Conservation (phyloP, 2,329 filamentous ascomycete genomes). For the Trichoderma hamatum region DNA sequence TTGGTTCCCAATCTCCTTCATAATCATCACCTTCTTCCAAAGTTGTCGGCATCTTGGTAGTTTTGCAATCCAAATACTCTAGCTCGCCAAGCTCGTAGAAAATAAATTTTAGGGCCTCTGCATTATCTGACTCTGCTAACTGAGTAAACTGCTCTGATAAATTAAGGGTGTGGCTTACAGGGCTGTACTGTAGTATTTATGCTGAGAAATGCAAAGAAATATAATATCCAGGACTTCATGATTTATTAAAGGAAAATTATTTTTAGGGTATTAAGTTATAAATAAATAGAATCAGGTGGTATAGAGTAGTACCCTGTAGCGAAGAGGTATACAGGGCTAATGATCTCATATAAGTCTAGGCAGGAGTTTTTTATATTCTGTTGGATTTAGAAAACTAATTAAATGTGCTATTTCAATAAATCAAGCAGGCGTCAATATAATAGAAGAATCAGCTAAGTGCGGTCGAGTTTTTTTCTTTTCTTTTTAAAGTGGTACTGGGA, state of each 20-base stretch:
- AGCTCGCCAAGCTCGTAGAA: conserved; percentile 20
- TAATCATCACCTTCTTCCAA: conserved; percentile 1
- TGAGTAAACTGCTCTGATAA: conserved; percentile 13
- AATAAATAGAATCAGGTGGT: conserved; percentile 2
- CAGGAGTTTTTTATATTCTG: background rate
- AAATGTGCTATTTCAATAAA: conserved; percentile 7
- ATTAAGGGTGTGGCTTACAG: background rate
- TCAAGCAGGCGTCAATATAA: background rate
- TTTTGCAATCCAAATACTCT: conserved; percentile 13
- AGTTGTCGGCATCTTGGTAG: background rate
- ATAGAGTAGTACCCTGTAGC: conserved; percentile 10
- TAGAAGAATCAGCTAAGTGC: background rate
- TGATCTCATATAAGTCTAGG: conserved; percentile 8
- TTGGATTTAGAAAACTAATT: background rate
- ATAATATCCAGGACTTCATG: background rate
- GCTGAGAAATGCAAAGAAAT: conserved; percentile 14
- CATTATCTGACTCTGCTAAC: conserved; percentile 1
- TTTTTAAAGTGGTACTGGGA: background rate
- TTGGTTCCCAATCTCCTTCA: background rate
- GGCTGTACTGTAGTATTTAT: conserved; percentile 8
- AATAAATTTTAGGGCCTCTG: conserved; percentile 11
- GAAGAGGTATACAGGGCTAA: conserved; percentile 14
- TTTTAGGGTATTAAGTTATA: background rate
- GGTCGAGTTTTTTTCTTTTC: background rate
- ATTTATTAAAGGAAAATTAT: background rate